Conservation (phyloP, 2,329 filamentous ascomycete species). For the Nannizzia gypsea region DNA sequence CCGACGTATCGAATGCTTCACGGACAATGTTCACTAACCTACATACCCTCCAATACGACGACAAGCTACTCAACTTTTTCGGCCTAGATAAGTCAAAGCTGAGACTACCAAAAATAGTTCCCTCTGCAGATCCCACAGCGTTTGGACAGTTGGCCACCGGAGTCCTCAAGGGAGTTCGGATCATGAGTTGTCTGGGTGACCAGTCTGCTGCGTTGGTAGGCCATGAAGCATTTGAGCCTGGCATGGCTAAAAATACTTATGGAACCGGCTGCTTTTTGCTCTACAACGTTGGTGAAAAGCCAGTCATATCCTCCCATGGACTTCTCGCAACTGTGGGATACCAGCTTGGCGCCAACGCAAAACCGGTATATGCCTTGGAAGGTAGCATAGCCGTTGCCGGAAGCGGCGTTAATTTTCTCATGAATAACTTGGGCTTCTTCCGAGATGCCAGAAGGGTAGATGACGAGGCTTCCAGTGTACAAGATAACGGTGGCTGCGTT, state of each 20-base stretch:
- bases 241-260: conserved; percentile 82
- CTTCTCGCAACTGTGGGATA: conserved; percentile 80
- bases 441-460: conserved; percentile 51
- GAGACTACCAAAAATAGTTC: conserved; percentile 68
- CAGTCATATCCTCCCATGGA: conserved; percentile 73
- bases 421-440: conserved; percentile 54
- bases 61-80: conserved; percentile 66
- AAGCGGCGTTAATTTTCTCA: conserved; percentile 64
- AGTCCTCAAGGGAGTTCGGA: conserved; percentile 55
- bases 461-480: conserved; percentile 51
- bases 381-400: conserved; percentile 75
- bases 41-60: conserved; percentile 66
- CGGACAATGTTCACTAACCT: conserved; percentile 94
- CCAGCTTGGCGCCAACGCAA: conserved; percentile 58
- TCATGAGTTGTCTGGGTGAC: conserved; percentile 77
- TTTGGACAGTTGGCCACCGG: conserved; percentile 59
- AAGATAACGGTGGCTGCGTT: conserved; percentile 70
- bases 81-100: conserved; percentile 59
- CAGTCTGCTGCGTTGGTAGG: conserved; percentile 79
- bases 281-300: conserved; percentile 76
- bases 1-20: conserved; percentile 77
- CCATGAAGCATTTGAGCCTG: conserved; percentile 70
- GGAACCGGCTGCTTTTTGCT: conserved; percentile 82
- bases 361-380: conserved; percentile 68
- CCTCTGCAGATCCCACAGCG: conserved; percentile 60